Evolutionary conservation across 2,329 filamentous ascomycete species (phyloP).

Genomic region (Colletotrichum liriopes): DNA sequence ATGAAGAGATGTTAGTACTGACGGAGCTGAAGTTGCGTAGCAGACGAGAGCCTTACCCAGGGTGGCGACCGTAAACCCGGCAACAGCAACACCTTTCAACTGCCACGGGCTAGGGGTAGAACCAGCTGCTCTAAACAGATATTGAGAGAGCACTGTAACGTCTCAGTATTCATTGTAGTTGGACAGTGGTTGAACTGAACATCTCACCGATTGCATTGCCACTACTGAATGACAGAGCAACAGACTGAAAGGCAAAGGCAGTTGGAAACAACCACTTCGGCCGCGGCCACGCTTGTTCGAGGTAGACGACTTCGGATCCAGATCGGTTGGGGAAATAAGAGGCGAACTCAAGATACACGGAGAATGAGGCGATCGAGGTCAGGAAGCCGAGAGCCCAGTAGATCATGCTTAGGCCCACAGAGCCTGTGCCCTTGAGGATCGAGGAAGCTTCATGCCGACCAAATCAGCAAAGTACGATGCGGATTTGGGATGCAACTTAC

Average conservation of each 20-base stretch:
- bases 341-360: constrained; percentile 75
- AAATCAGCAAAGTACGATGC: background rate
- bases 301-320: constrained; percentile 76
- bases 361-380: constrained; percentile 68
- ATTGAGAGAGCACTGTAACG: background rate
- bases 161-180: background rate
- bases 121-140: background rate
- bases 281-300: constrained; percentile 77
- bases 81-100: background rate
- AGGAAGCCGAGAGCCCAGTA: constrained; percentile 76
- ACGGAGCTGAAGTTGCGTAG: too few species aligned
- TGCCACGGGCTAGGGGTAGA: background rate
- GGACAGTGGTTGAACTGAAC: too few species aligned
- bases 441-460: constrained; percentile 60
- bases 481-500: background rate
- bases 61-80: background rate
- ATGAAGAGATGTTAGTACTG: background rate
- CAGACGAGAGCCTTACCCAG: background rate
- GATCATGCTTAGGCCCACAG: constrained; percentile 72
- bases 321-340: constrained; percentile 77
- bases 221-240: background rate
- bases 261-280: constrained; percentile 67
- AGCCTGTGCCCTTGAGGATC: constrained; percentile 73
- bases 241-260: background rate
- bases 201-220: background rate